Conservation (phyloP, 768 basidiomycete species). For the Mycena venus region DNA sequence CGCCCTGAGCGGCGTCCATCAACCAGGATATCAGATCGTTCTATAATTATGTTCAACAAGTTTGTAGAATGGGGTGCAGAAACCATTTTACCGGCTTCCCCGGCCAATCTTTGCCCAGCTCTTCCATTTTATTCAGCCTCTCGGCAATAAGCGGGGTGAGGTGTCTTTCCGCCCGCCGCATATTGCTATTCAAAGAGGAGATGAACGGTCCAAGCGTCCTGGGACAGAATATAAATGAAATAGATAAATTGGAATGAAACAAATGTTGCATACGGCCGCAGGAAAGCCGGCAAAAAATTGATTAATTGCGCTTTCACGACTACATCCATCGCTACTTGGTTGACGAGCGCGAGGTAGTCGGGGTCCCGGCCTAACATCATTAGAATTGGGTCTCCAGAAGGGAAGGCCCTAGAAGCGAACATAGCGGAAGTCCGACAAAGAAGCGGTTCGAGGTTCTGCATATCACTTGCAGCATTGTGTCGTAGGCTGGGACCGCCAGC, state of each 20-base stretch:
- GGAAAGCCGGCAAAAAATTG: conserved; percentile 40
- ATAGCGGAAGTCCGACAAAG: conserved; percentile 28
- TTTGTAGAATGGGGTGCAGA: neutral
- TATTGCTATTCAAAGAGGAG: conserved; percentile 29
- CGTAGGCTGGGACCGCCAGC: conserved; percentile 24
- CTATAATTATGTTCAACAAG: conserved; percentile 30
- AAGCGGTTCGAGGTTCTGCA: conserved; percentile 22
- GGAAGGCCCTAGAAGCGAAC: conserved; percentile 20
- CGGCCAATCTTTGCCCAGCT: conserved; percentile 38
- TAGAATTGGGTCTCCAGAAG: neutral
- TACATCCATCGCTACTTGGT: conserved; percentile 43
- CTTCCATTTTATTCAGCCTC: conserved; percentile 31
- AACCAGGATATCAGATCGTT: conserved; percentile 57
- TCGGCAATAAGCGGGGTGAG: conserved; percentile 34
- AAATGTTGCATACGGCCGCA: conserved; percentile 47
- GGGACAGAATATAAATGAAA: neutral
- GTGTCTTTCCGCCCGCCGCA: conserved; percentile 31
- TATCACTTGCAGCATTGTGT: conserved; percentile 30
- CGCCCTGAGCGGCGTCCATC: conserved; percentile 45
- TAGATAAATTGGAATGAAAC: no score
- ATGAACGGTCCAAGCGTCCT: conserved; percentile 27
- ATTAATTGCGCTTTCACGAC: conserved; percentile 39
- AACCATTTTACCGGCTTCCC: conserved; percentile 24
- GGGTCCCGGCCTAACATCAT: conserved; percentile 20
- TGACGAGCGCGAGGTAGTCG: conserved; percentile 37